phyloP scores from a whole-genome alignment of 257 asterid species.

The Euphrasia confusa region DNA sequence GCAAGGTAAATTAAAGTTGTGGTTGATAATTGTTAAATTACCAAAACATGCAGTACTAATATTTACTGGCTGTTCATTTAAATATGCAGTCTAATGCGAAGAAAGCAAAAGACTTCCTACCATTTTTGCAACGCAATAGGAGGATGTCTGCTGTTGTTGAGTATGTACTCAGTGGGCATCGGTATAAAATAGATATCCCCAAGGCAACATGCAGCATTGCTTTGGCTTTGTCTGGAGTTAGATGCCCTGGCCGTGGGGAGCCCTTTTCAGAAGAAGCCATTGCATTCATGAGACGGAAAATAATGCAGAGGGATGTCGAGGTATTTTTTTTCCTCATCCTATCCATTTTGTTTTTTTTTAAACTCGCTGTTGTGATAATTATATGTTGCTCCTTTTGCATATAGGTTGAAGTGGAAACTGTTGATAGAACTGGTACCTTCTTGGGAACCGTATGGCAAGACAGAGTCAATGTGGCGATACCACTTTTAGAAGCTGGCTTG shows the following conservation, averaged over 20 bases:
- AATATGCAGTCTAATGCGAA: slow-evolving; percentile 62
- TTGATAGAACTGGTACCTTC: slow-evolving; percentile 96
- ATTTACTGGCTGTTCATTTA: slow-evolving; percentile 5
- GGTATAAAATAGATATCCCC: slow-evolving; percentile 77
- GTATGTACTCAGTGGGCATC: slow-evolving; percentile 95
- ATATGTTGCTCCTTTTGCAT: slow-evolving; percentile 4
- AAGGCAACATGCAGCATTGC: slow-evolving; percentile 95
- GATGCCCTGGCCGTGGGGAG: slow-evolving; percentile 96
- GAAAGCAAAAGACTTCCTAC: slow-evolving; percentile 86
- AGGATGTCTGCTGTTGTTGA: slow-evolving; percentile 94
- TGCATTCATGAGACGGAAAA: slow-evolving; percentile 93
- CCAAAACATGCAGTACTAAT: background rate
- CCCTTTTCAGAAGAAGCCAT: slow-evolving; percentile 93
- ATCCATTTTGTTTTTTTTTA: slow-evolving; percentile 1
- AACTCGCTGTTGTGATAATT: slow-evolving; percentile 9
- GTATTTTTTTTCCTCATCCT: slow-evolving; percentile 32
- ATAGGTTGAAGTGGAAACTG: slow-evolving; percentile 93
- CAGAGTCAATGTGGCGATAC: slow-evolving; percentile 62
- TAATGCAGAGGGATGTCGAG: slow-evolving; percentile 99
- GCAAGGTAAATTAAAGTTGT: background rate
- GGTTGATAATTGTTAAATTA: slow-evolving; percentile 11
- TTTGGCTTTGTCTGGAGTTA: slow-evolving; percentile 87
- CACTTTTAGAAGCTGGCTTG: slow-evolving; percentile 89
- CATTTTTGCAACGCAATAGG: slow-evolving; percentile 77
- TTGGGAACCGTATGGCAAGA: slow-evolving; percentile 91